Evolutionary conservation across 2,329 filamentous ascomycete genomes (phyloP), one percentile per base, ranked within the genome.

Genomic region (Sporothrix brunneoviolacea): DNA sequence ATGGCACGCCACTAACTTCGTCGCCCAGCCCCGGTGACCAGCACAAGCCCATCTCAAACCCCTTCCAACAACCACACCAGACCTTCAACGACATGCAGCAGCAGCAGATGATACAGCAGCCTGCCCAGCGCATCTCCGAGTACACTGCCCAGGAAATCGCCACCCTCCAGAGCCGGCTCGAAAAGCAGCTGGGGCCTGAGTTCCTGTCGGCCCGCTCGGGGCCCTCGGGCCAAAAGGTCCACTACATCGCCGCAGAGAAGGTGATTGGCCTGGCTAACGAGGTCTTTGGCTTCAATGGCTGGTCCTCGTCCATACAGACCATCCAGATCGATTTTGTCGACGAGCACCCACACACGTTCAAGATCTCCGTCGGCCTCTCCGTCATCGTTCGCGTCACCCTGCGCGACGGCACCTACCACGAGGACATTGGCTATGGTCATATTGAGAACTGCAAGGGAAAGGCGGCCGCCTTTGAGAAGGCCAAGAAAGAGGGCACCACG

Each of bases 371-470:
- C 32, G 93, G 93, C 0, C 67, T 98, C 33, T 94, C 89, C 1
- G 91, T 96, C 47, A 89, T 95, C 54, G 83, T 97, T 52, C 82
- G 93, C 52, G 86, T 98, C 30, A 95, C 90, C 2, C 70, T 98
- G 48, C 85, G 84, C 55, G 91, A 97, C 68, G 93, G 93, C 41
- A 93, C 91, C n/a, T 97, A 83, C 64, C 93, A 97, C 65, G 93
- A 98, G 77, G 93, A 98, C 64, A 86, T 97, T 55, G 93, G 93
- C 24, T 98, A 98, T 62, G 93, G 93, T 8, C 88, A 93, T 58
- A 95, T 95, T 59, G 91, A 97, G 67, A 98, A 98, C 62, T 89
- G 85, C 66, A 94, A 91, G 68, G 87, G 88, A 50, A 98, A 98
- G 70, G 91, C 91, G 3, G 86, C 88, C 46, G 93, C 91, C 0